Evolutionary conservation across 768 basidiomycete genomes (phyloP).

Genomic region (Amanita rimosa): DNA sequence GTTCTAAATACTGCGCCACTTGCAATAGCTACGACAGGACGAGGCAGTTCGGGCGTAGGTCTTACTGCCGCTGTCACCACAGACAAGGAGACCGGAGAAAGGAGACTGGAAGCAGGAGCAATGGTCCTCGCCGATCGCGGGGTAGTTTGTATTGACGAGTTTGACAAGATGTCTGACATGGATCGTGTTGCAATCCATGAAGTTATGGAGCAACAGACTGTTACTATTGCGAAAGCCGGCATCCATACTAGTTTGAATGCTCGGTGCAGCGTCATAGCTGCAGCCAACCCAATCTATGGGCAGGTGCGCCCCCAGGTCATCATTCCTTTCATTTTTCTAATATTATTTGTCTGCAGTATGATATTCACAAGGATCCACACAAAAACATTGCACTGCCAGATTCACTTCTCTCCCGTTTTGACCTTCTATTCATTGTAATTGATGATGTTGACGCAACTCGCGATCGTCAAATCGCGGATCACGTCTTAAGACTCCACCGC

Average conservation of each 20-base stretch:
- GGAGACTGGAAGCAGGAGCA: constrained; percentile 93
- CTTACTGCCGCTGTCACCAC: constrained; percentile 97
- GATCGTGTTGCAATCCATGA: constrained; percentile 99
- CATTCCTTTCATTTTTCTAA: constrained; percentile 5
- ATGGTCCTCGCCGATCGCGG: constrained; percentile 99
- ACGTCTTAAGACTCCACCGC: constrained; percentile 94
- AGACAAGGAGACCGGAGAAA: constrained; percentile 95
- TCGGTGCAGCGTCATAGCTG: constrained; percentile 93
- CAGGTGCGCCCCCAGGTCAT: constrained; percentile 40
- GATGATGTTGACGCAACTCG: constrained; percentile 95
- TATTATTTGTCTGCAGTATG: constrained; percentile 50
- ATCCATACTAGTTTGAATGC: constrained; percentile 98
- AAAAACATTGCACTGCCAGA: constrained; percentile 98
- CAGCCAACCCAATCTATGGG: constrained; percentile 97
- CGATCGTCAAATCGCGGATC: constrained; percentile 93
- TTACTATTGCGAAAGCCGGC: constrained; percentile 98
- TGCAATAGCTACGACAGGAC: constrained; percentile 96
- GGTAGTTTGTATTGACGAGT: constrained; percentile 99
- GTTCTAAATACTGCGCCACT: constrained; percentile 92
- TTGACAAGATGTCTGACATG: constrained; percentile 99
- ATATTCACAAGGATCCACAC: constrained; percentile 98
- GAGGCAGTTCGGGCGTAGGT: constrained; percentile 98
- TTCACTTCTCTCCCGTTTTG: constrained; percentile 96
- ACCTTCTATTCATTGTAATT: constrained; percentile 94
- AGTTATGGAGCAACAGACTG: constrained; percentile 99